Percentiles rank a stretch among this genome's conserved stretches.
These are phyloP conservation scores for Phialemoniopsis sp. DNA, from an alignment of 2,329 filamentous ascomycete genomes.

Conservation along the genomic window DNA sequence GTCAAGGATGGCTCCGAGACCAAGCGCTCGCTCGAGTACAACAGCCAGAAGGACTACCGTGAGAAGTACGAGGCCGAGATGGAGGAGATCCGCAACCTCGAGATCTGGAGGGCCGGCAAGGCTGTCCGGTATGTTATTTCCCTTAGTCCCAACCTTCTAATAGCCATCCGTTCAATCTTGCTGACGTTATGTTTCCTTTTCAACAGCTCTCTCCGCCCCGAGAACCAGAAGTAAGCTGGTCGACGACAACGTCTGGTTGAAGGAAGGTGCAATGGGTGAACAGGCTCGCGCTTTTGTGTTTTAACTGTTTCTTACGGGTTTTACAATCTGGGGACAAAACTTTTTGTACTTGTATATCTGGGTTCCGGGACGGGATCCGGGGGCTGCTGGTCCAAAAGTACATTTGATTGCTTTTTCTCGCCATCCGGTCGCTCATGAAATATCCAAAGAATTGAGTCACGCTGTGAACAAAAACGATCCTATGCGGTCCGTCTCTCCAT, in stretches of 20 bases:
- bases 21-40: slow-evolving; percentile 94
- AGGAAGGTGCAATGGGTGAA: neutral
- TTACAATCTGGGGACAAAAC: too few relatives aligned
- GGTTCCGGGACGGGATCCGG: slow-evolving; percentile 18
- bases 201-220: slow-evolving; percentile 68
- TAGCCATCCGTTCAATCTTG: too few relatives aligned
- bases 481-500: too few relatives aligned
- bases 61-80: slow-evolving; percentile 97
- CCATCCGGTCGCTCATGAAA: slow-evolving; percentile 1
- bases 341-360: slow-evolving; percentile 29
- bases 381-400: slow-evolving; percentile 12
- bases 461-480: too few relatives aligned
- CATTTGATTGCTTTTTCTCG: slow-evolving; percentile 9
- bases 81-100: slow-evolving; percentile 94
- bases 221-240: slow-evolving; percentile 70
- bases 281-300: neutral
- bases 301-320: too few relatives aligned
- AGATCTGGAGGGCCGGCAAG: slow-evolving; percentile 99
- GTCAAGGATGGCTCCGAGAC: slow-evolving; percentile 93
- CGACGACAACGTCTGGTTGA: neutral
- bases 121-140: slow-evolving; percentile 68
- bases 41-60: slow-evolving; percentile 92
- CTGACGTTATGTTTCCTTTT: slow-evolving; percentile 15
- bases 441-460: neutral
- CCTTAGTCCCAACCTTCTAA: too few relatives aligned